Evolutionary conservation across 2,329 filamentous ascomycete species (phyloP).

Genomic region (Periconia digitata): DNA sequence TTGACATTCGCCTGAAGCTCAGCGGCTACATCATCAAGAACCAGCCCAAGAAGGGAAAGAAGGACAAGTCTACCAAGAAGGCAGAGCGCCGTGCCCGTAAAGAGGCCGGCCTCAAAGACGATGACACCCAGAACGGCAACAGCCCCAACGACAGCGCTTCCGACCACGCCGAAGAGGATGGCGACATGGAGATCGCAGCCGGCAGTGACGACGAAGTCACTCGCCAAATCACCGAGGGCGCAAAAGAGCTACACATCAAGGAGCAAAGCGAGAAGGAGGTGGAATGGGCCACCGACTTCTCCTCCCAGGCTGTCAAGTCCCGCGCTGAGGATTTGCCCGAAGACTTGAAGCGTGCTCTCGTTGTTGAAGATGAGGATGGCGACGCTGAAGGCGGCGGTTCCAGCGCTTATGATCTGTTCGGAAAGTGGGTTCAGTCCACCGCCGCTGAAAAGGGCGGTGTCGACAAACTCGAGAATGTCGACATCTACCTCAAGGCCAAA

Average conservation of each 20-base stretch:
- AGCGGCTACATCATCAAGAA: slow-evolving; percentile 98
- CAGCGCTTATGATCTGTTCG: slow-evolving; percentile 85
- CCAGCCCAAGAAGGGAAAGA: slow-evolving; percentile 89
- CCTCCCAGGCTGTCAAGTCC: slow-evolving; percentile 90
- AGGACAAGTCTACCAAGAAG: slow-evolving; percentile 94
- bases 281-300: slow-evolving; percentile 96
- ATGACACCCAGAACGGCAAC: slow-evolving; percentile 56
- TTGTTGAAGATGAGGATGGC: slow-evolving; percentile 77
- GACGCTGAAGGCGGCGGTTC: slow-evolving; percentile 78
- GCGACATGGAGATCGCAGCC: slow-evolving; percentile 67
- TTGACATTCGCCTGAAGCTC: slow-evolving; percentile 92
- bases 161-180: slow-evolving; percentile 66
- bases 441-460: slow-evolving; percentile 70
- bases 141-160: slow-evolving; percentile 69
- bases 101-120: slow-evolving; percentile 62
- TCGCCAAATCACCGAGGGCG: slow-evolving; percentile 69
- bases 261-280: slow-evolving; percentile 75
- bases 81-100: slow-evolving; percentile 83
- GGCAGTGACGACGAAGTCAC: slow-evolving; percentile 91
- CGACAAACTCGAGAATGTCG: slow-evolving; percentile 79
- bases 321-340: slow-evolving; percentile 91
- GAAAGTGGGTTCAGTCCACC: slow-evolving; percentile 86
- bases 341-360: slow-evolving; percentile 90
- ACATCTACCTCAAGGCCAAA: slow-evolving; percentile 95
- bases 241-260: slow-evolving; percentile 70